These are phyloP conservation scores for Colletotrichum musae DNA, from an alignment of 2,329 filamentous ascomycete species.

Conservation along the genomic window DNA sequence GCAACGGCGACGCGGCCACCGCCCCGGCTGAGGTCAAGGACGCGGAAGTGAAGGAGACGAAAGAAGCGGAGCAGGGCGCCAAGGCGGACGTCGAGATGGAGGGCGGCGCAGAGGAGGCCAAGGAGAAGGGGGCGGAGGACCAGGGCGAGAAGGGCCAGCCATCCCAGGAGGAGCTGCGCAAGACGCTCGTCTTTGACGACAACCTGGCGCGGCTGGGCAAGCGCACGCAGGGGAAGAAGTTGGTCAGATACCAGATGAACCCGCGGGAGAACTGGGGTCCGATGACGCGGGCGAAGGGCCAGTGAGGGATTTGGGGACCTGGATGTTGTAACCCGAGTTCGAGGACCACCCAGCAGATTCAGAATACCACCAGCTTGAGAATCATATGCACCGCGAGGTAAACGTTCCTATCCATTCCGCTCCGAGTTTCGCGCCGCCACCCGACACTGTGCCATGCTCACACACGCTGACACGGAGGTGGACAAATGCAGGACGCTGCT, in stretches of 20 bases:
- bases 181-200: constrained; percentile 82
- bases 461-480: background rate
- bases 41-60: constrained; percentile 12
- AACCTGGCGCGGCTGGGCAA: constrained; percentile 81
- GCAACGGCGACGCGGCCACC: constrained; percentile 15
- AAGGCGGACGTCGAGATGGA: constrained; percentile 52
- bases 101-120: constrained; percentile 43
- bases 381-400: constrained; percentile 17
- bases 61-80: constrained; percentile 36
- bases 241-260: constrained; percentile 91
- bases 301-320: constrained; percentile 74
- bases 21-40: background rate
- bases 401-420: background rate
- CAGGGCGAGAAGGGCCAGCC: constrained; percentile 27
- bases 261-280: constrained; percentile 96
- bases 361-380: constrained; percentile 19
- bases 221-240: constrained; percentile 75
- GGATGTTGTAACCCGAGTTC: background rate
- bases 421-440: background rate
- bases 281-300: constrained; percentile 72
- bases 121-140: constrained; percentile 50
- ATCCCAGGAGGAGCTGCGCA: constrained; percentile 61
- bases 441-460: background rate
- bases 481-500: background rate
- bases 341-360: background rate